These are phyloP conservation scores for Hypoxylon sp. DNA, from an alignment of 2,329 filamentous ascomycete species.

Conservation along the genomic window DNA sequence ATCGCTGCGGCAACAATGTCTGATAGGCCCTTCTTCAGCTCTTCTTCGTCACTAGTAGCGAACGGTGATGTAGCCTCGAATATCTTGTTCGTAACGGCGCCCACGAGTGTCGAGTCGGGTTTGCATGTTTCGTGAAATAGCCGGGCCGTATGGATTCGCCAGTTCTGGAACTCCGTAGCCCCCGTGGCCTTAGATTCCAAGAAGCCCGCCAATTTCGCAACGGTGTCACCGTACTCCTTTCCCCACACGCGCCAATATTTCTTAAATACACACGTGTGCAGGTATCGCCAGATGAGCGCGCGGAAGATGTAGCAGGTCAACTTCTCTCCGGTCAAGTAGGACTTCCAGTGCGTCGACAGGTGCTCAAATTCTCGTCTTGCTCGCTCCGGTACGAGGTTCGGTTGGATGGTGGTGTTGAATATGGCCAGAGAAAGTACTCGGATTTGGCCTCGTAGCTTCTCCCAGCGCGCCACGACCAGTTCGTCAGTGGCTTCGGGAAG, in stretches of 20 bases:
- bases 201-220: constrained; percentile 29
- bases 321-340: constrained; percentile 42
- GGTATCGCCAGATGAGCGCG: constrained; percentile 51
- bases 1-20: constrained; percentile 44
- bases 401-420: constrained; percentile 40
- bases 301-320: constrained; percentile 48
- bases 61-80: constrained; percentile 41
- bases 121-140: constrained; percentile 41
- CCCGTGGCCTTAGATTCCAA: constrained; percentile 36
- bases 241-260: constrained; percentile 47
- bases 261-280: constrained; percentile 45
- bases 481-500: constrained; percentile 40
- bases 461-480: constrained; percentile 41
- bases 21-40: constrained; percentile 31
- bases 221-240: constrained; percentile 37
- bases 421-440: constrained; percentile 40
- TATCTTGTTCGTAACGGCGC: constrained; percentile 39
- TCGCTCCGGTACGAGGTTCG: constrained; percentile 36
- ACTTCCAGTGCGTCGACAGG: constrained; percentile 49
- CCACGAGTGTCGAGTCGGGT: constrained; percentile 39
- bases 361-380: constrained; percentile 42
- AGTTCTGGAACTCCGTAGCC: constrained; percentile 35
- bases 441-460: constrained; percentile 43
- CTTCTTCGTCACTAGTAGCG: constrained; percentile 29
- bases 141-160: constrained; percentile 46